phyloP scores from a whole-genome alignment of 2,329 filamentous ascomycete species.

The Cladophialophora carrionii region DNA sequence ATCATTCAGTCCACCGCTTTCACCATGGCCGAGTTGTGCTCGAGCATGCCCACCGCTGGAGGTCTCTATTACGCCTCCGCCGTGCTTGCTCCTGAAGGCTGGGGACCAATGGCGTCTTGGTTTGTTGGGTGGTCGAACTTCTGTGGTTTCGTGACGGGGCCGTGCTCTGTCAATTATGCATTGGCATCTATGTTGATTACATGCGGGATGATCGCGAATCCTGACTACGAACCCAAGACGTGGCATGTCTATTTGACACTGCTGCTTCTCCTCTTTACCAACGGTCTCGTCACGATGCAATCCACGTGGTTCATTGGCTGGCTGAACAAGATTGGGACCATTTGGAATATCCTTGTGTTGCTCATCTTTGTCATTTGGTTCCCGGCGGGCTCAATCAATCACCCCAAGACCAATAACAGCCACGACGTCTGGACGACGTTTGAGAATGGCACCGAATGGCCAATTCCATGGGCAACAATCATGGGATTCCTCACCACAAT shows the following conservation, averaged over 20 bases:
- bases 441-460: conserved; percentile 43
- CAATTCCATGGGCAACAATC: conserved; percentile 41
- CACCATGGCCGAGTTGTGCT: conserved; percentile 45
- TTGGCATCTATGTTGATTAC: conserved; percentile 45
- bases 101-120: conserved; percentile 36
- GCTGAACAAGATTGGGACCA: conserved; percentile 41
- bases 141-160: conserved; percentile 41
- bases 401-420: conserved; percentile 44
- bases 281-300: conserved; percentile 44
- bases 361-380: conserved; percentile 46
- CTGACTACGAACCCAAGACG: conserved; percentile 41
- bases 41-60: conserved; percentile 43
- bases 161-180: conserved; percentile 44
- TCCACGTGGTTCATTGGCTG: conserved; percentile 45
- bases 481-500: conserved; percentile 52
- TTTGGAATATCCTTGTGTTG: conserved; percentile 42
- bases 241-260: conserved; percentile 45
- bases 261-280: conserved; percentile 41
- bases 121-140: conserved; percentile 43
- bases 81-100: conserved; percentile 44
- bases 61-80: conserved; percentile 43
- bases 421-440: conserved; percentile 38
- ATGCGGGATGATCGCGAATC: conserved; percentile 42
- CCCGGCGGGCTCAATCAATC: conserved; percentile 42
- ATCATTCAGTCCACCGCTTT: conserved; percentile 43